Conservation (phyloP, 495 filamentous ascomycete species). For the Cairneyella variabilis region DNA sequence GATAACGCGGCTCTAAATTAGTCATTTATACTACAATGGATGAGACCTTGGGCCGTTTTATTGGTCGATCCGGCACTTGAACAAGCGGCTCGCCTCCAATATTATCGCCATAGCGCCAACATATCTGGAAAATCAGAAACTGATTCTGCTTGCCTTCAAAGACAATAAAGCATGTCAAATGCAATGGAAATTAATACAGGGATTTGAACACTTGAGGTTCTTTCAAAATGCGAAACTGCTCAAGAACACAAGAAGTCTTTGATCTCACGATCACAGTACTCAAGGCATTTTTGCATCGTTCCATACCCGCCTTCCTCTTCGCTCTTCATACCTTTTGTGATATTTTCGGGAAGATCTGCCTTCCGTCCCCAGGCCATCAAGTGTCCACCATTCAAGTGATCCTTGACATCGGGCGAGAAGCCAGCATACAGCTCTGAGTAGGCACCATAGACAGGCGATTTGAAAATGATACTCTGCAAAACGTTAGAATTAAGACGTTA, state of each 20-base stretch:
- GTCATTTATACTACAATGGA: too few species aligned
- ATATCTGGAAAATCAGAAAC: too few species aligned
- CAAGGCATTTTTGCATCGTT: slow-evolving; percentile 29
- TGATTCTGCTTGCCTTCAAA: too few species aligned
- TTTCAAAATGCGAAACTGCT: too few species aligned
- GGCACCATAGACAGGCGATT: slow-evolving; percentile 32
- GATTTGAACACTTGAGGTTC: too few species aligned
- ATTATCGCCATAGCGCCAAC: too few species aligned
- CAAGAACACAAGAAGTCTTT: slow-evolving; percentile 11
- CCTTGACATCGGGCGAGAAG: slow-evolving; percentile 35
- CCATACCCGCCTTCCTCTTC: slow-evolving; percentile 26
- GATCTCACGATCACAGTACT: slow-evolving; percentile 22
- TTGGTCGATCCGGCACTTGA: too few species aligned
- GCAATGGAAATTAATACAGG: too few species aligned
- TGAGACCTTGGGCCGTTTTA: too few species aligned
- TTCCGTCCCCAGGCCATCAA: slow-evolving; percentile 31
- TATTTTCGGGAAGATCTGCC: slow-evolving; percentile 19
- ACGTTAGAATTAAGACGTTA: neutral
- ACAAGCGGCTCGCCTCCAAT: too few species aligned
- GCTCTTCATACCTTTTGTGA: slow-evolving; percentile 16
- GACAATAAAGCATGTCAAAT: too few species aligned
- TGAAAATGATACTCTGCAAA: slow-evolving; percentile 6
- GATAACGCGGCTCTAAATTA: too few species aligned
- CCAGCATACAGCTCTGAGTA: slow-evolving; percentile 44
- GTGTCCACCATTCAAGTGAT: slow-evolving; percentile 16